Evolutionary conservation across 2,329 filamentous ascomycete species (phyloP).

Genomic region (Annulohypoxylon truncatum): DNA sequence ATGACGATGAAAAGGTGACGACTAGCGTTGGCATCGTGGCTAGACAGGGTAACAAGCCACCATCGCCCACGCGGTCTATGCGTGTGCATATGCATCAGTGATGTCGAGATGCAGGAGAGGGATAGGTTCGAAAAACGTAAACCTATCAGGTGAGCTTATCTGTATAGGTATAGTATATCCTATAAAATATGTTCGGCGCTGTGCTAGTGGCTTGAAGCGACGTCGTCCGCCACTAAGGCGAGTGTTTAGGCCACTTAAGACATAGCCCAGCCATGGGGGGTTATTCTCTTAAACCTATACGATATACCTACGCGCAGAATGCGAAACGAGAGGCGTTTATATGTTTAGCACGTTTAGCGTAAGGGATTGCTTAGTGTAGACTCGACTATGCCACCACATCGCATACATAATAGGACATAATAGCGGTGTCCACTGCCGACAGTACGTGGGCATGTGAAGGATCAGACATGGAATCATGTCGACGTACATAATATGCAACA

Average conservation of each 20-base stretch:
- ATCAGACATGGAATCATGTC: slow-evolving; percentile 32
- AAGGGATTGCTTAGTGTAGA: slow-evolving; percentile 10
- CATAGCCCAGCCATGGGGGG: slow-evolving; percentile 9
- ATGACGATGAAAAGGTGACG: slow-evolving; percentile 32
- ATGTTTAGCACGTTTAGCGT: slow-evolving; percentile 13
- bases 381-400: slow-evolving; percentile 3
- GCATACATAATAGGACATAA: background rate
- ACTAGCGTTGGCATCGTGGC: slow-evolving; percentile 39
- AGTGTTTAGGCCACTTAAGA: background rate
- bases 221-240: slow-evolving; percentile 1
- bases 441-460: slow-evolving; percentile 30
- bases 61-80: slow-evolving; percentile 30
- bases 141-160: background rate
- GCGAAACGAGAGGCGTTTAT: slow-evolving; percentile 20
- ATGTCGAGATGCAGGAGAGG: slow-evolving; percentile 45
- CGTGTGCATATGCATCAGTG: slow-evolving; percentile 36
- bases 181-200: slow-evolving; percentile 18
- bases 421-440: background rate
- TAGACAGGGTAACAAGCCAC: slow-evolving; percentile 44
- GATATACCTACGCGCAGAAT: background rate
- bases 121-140: slow-evolving; percentile 29
- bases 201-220: slow-evolving; percentile 12
- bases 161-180: slow-evolving; percentile 2
- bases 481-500: slow-evolving; percentile 18
- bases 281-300: background rate